These are phyloP conservation scores for Colletotrichum sp. DNA, from an alignment of 2,329 filamentous ascomycete genomes.

Conservation along the genomic window DNA sequence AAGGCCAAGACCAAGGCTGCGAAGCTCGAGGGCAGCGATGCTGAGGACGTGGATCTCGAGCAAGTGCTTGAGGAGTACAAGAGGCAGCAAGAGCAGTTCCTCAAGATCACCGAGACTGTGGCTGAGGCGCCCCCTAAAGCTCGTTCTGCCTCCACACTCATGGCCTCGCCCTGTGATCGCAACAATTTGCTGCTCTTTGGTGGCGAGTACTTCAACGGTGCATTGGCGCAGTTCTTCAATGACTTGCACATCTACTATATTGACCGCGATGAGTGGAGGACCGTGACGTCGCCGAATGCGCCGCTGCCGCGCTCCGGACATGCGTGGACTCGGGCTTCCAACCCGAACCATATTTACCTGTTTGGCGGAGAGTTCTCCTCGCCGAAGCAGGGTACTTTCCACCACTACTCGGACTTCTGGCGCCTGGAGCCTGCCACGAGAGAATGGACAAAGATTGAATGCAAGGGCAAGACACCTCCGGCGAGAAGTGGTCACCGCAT, in stretches of 20 bases:
- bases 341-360: constrained; percentile 83
- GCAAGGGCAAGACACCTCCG: constrained; percentile 77
- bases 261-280: constrained; percentile 87
- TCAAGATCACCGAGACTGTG: constrained; percentile 87
- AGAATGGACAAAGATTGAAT: constrained; percentile 92
- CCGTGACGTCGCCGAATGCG: constrained; percentile 88
- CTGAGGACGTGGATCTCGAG: constrained; percentile 91
- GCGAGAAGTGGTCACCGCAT: constrained; percentile 92
- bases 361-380: constrained; percentile 97
- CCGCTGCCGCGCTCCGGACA: constrained; percentile 91
- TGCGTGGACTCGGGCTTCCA: constrained; percentile 91
- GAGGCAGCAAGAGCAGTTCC: constrained; percentile 89
- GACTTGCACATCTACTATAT: constrained; percentile 75
- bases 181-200: constrained; percentile 93
- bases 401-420: constrained; percentile 99
- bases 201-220: constrained; percentile 95
- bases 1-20: constrained; percentile 76
- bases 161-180: constrained; percentile 84
- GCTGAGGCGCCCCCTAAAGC: constrained; percentile 75
- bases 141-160: constrained; percentile 79
- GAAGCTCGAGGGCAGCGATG: constrained; percentile 82
- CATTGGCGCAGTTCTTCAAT: constrained; percentile 76
- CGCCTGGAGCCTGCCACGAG: constrained; percentile 80
- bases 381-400: constrained; percentile 97
- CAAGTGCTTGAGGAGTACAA: constrained; percentile 92